Conservation (phyloP, 1,139 yeast genomes). For the Magnusiomyces suaveolens region DNA sequence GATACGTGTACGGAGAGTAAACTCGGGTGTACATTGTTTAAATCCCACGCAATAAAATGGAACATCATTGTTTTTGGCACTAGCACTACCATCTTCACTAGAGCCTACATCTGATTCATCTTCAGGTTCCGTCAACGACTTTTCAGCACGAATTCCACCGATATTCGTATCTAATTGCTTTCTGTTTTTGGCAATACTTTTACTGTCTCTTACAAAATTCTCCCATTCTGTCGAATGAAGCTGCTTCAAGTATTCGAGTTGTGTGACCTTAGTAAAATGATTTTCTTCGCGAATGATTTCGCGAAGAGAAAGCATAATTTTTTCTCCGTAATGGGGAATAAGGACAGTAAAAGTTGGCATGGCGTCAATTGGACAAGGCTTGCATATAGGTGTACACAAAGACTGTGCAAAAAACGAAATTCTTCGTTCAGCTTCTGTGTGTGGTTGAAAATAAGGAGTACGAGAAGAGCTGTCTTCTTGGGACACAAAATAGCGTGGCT, state of each 20-base stretch:
- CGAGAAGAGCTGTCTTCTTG: slow-evolving; percentile 52
- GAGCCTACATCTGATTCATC: slow-evolving; percentile 17
- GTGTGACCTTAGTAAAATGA: slow-evolving; percentile 49
- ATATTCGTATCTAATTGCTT: slow-evolving; percentile 3
- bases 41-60: slow-evolving; percentile 69
- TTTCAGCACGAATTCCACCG: slow-evolving; percentile 12
- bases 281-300: slow-evolving; percentile 62
- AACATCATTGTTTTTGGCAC: slow-evolving; percentile 36
- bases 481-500: slow-evolving; percentile 64
- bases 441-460: slow-evolving; percentile 40
- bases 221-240: slow-evolving; percentile 69
- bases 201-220: slow-evolving; percentile 51
- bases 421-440: slow-evolving; percentile 71
- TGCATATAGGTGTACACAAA: slow-evolving; percentile 65
- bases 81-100: slow-evolving; percentile 12
- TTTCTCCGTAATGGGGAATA: slow-evolving; percentile 79
- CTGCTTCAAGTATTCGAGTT: slow-evolving; percentile 64
- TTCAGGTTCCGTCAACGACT: slow-evolving; percentile 11
- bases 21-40: slow-evolving; percentile 51
- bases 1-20: slow-evolving; percentile 56
- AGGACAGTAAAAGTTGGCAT: slow-evolving; percentile 79
- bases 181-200: slow-evolving; percentile 14
- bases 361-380: slow-evolving; percentile 58
- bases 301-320: slow-evolving; percentile 50
- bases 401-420: slow-evolving; percentile 86